phyloP scores from a whole-genome alignment of 2,329 filamentous ascomycete genomes.

The Aspergillus alliaceus region DNA sequence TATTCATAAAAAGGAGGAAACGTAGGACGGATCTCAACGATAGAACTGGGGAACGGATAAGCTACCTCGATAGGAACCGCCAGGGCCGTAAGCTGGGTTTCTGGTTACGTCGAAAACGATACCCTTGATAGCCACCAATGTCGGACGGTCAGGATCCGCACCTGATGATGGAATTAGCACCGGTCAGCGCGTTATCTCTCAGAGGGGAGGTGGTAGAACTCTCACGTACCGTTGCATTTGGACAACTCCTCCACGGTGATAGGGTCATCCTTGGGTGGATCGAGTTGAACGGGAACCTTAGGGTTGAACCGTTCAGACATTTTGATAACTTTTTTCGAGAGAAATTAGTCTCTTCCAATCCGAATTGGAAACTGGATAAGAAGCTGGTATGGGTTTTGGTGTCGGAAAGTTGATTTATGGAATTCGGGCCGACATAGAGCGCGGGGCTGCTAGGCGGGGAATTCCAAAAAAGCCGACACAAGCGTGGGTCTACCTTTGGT shows the following conservation, averaged over 20 bases:
- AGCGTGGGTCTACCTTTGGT: conserved; percentile 10
- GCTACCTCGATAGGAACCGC: conserved; percentile 82
- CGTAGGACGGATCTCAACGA: no score
- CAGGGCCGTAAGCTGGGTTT: conserved; percentile 81
- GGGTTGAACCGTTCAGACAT: conserved; percentile 43
- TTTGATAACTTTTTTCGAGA: conserved; percentile 4
- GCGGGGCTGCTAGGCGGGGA: conserved; percentile 26
- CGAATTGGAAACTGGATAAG: neutral
- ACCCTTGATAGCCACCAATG: conserved; percentile 71
- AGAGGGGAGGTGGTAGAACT: neutral
- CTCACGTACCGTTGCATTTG: conserved; percentile 71
- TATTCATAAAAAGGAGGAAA: neutral
- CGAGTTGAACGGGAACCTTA: conserved; percentile 55
- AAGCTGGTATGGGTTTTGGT: neutral
- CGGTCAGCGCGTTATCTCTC: neutral
- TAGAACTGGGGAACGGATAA: no score
- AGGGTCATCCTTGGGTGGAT: conserved; percentile 81
- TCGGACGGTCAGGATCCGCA: conserved; percentile 50
- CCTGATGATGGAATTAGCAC: conserved; percentile 23
- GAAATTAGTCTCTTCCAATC: neutral
- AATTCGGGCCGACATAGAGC: neutral
- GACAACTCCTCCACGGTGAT: conserved; percentile 79
- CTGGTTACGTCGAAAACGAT: conserved; percentile 91
- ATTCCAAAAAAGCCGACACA: conserved; percentile 12
- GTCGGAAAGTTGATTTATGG: conserved; percentile 1